Evolutionary conservation across 495 filamentous ascomycete genomes (phyloP).

Genomic region (Xylaria sp.): DNA sequence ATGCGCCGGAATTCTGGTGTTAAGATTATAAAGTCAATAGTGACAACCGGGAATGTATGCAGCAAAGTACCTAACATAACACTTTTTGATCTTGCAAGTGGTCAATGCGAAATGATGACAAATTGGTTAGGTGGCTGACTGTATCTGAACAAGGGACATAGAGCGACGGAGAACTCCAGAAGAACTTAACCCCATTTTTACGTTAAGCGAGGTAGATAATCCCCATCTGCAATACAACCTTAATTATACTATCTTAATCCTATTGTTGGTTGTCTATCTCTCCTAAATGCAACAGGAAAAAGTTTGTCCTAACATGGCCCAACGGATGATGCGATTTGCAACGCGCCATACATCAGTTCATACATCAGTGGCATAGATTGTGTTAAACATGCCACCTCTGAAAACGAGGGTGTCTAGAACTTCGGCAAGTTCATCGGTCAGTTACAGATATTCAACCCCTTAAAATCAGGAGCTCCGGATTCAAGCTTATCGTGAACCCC

Average conservation of each 20-base stretch:
- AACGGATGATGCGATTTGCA: neutral
- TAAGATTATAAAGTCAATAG: neutral
- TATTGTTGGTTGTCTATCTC: neutral
- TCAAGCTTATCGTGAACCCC: neutral
- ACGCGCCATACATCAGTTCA: neutral
- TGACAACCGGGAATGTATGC: neutral
- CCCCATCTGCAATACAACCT: neutral
- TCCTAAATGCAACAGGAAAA: neutral
- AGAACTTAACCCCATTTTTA: neutral
- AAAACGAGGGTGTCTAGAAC: neutral
- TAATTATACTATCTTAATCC: neutral
- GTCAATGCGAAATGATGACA: constrained; percentile 89
- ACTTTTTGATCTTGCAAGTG: too few species aligned
- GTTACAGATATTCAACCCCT: neutral
- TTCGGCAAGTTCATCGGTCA: neutral
- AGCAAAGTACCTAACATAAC: neutral
- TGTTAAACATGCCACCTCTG: too few species aligned
- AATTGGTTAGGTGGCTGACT: neutral
- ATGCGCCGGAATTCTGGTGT: neutral
- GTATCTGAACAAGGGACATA: neutral
- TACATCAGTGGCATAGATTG: too few species aligned
- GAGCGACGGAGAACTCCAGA: neutral
- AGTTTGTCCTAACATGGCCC: neutral
- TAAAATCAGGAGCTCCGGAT: neutral
- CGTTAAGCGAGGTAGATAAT: neutral